Evolutionary conservation across 768 basidiomycete genomes (phyloP).

Genomic region (Pisolithus albus): DNA sequence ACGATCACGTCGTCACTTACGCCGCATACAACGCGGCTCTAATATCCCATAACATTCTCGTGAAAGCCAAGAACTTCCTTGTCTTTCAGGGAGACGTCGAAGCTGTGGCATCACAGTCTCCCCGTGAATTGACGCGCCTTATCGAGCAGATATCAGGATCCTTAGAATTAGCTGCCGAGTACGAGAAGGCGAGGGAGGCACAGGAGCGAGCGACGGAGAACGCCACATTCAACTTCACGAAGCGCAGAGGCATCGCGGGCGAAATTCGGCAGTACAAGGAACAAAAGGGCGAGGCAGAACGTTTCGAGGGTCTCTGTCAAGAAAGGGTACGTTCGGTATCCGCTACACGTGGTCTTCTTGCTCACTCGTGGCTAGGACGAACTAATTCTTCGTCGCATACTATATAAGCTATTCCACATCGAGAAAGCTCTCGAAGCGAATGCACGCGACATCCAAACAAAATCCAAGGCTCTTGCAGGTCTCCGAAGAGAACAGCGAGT

Average conservation of each 20-base stretch:
- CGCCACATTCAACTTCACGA: conserved; percentile 91
- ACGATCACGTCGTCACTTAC: conserved; percentile 76
- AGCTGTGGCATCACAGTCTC: conserved; percentile 91
- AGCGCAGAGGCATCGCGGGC: conserved; percentile 85
- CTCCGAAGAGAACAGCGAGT: conserved; percentile 62
- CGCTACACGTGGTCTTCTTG: neutral
- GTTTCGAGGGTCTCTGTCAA: conserved; percentile 71
- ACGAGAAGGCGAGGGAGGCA: conserved; percentile 80
- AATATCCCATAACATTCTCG: conserved; percentile 86
- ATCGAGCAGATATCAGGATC: conserved; percentile 97
- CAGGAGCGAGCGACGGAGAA: conserved; percentile 91
- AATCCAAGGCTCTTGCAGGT: conserved; percentile 64
- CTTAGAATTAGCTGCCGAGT: conserved; percentile 80
- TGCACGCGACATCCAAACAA: conserved; percentile 58
- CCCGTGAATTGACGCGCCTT: conserved; percentile 80
- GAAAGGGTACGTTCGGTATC: conserved; percentile 50
- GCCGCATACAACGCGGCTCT: conserved; percentile 85
- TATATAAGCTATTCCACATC: conserved; percentile 89
- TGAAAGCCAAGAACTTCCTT: conserved; percentile 98
- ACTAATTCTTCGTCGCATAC: conserved; percentile 69
- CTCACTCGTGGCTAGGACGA: conserved; percentile 52
- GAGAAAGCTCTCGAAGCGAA: conserved; percentile 75
- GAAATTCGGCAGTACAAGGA: conserved; percentile 98
- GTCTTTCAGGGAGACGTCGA: conserved; percentile 99
- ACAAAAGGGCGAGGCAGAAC: conserved; percentile 88